phyloP scores from a whole-genome alignment of 208 protist genomes.

The Naegleria lovaniensis region DNA sequence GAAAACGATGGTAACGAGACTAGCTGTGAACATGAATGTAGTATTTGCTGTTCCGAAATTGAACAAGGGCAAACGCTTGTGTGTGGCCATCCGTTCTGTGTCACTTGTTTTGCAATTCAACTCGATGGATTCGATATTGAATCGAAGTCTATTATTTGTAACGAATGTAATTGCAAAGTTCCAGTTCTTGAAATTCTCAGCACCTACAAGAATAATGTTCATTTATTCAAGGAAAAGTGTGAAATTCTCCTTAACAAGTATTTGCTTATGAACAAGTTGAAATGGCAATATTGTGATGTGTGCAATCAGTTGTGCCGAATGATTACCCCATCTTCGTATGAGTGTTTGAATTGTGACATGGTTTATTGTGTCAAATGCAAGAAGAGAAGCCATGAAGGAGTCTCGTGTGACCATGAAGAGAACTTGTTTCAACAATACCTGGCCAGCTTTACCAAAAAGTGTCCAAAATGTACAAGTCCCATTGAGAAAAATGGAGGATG shows the following conservation, averaged over 20 bases:
- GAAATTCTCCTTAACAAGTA: background rate
- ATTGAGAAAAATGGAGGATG: slow-evolving; percentile 11
- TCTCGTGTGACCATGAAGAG: background rate
- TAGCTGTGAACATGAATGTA: background rate
- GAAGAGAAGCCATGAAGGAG: background rate
- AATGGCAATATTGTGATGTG: background rate
- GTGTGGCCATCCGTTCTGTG: background rate
- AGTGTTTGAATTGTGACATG: background rate
- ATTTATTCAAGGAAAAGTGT: background rate
- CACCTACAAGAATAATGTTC: background rate
- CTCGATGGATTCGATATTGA: background rate
- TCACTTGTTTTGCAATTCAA: background rate
- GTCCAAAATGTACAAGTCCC: background rate
- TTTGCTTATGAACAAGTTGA: background rate
- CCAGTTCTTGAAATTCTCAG: background rate
- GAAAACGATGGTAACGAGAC: background rate
- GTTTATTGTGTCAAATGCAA: background rate
- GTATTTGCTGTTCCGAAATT: background rate
- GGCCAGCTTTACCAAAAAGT: background rate
- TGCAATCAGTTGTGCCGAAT: background rate
- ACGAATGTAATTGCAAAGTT: background rate
- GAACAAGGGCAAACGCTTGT: background rate
- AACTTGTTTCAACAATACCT: background rate
- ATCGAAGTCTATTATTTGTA: background rate
- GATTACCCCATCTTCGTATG: background rate